A percentile compares a stretch with the other conserved stretches of the same genome.
These are phyloP conservation scores for Nothophaeocryptopus gaeumannii DNA, from an alignment of 2,329 filamentous ascomycete species.

Conservation along the genomic window DNA sequence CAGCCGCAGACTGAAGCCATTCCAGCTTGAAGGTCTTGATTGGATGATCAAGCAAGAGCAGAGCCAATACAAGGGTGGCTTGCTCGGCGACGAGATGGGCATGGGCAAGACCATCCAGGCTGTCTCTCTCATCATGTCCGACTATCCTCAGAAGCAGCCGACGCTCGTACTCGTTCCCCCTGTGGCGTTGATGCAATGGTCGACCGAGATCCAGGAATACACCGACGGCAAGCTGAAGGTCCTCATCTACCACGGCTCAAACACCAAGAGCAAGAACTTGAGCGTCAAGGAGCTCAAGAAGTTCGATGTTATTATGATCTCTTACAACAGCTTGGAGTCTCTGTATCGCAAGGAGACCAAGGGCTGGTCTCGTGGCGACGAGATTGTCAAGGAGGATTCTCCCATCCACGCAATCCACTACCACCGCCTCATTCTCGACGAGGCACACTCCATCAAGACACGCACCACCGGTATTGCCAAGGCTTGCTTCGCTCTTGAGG, in stretches of 20 bases:
- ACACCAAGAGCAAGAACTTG: constrained; percentile 75
- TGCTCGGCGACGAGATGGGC: constrained; percentile 97
- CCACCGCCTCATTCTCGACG: constrained; percentile 89
- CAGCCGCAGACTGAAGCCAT: constrained; percentile 80
- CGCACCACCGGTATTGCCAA: constrained; percentile 88
- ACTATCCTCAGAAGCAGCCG: constrained; percentile 79
- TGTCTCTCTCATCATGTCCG: constrained; percentile 96
- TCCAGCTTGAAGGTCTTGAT: constrained; percentile 87
- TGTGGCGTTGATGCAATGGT: constrained; percentile 36
- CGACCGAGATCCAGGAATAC: constrained; percentile 57
- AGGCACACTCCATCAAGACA: constrained; percentile 91
- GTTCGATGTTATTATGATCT: constrained; percentile 95
- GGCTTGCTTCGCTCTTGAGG: constrained; percentile 87
- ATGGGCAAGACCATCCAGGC: constrained; percentile 98
- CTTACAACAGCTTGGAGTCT: constrained; percentile 87
- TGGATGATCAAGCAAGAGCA: constrained; percentile 95
- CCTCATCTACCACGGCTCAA: constrained; percentile 84
- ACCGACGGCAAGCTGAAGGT: constrained; percentile 89
- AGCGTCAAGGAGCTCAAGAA: constrained; percentile 71
- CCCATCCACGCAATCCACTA: constrained; percentile 80
- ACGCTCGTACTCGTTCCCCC: constrained; percentile 43
- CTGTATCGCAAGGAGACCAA: constrained; percentile 90
- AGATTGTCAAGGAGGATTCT: constrained; percentile 73
- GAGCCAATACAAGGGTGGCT: constrained; percentile 78
- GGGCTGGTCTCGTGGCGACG: constrained; percentile 77